These are phyloP conservation scores for Verticillium tricorpus DNA, from an alignment of 2,329 filamentous ascomycete genomes.

Conservation along the genomic window DNA sequence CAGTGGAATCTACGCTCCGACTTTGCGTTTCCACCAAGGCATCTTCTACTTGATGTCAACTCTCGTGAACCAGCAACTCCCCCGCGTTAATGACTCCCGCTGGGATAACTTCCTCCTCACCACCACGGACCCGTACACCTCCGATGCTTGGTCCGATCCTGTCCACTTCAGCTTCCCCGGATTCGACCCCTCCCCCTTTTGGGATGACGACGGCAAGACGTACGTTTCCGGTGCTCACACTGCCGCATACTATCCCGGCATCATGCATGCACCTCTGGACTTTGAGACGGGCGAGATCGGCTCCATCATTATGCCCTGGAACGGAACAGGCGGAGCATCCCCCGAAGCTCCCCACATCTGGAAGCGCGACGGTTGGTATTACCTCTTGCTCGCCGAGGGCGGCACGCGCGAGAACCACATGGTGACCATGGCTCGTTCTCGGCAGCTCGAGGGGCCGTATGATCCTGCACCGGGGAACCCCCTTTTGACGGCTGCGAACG, in stretches of 20 bases:
- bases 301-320: slow-evolving; percentile 30
- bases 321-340: slow-evolving; percentile 36
- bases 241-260: slow-evolving; percentile 8
- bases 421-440: slow-evolving; percentile 37
- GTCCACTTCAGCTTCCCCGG: slow-evolving; percentile 23
- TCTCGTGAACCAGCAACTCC: slow-evolving; percentile 21
- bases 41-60: slow-evolving; percentile 33
- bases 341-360: slow-evolving; percentile 51
- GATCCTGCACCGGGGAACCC: slow-evolving; percentile 36
- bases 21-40: slow-evolving; percentile 35
- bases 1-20: slow-evolving; percentile 42
- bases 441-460: slow-evolving; percentile 36
- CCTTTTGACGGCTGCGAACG: slow-evolving; percentile 33
- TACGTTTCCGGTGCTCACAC: slow-evolving; percentile 26
- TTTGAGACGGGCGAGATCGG: slow-evolving; percentile 26
- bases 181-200: slow-evolving; percentile 45
- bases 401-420: slow-evolving; percentile 38
- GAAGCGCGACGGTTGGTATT: slow-evolving; percentile 45
- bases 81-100: slow-evolving; percentile 13
- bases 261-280: slow-evolving; percentile 26
- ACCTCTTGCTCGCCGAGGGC: slow-evolving; percentile 49
- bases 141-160: slow-evolving; percentile 33
- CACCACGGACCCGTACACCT: slow-evolving; percentile 31
- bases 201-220: slow-evolving; percentile 43
- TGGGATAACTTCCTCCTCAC: slow-evolving; percentile 34